Base-by-base conservation (phyloP, 1,139 yeast genomes). In the Magnusiomyces tetraspermus region DNA sequence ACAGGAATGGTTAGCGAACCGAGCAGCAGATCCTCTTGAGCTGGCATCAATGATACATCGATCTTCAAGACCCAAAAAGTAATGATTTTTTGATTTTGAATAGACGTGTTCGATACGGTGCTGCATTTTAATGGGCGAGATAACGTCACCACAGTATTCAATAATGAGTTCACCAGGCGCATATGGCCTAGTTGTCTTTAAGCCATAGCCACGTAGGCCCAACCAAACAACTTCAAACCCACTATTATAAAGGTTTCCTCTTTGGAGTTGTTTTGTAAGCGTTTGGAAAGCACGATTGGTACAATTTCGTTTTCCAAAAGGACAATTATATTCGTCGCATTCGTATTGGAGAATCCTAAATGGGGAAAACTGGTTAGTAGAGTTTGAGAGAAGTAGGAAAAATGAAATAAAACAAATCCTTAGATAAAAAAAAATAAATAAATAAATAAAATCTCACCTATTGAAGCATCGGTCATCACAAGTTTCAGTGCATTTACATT, bases 111-210 rank as follows among this genome's bases (percentile, higher is more conserved):
- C 54, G 52, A 69, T 59, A 17, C 74, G 60, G 4, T 61, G 54
- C 42, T 63, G 63, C 63, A 70, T 64, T 55, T 67, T 71, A 1
- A 59, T 58, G 11, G 63, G 63, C 40, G 67, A 65, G 24, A 73
- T 69, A 3, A 73, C 70, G 46, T 72, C 76, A 10, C 77, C 77
- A 1, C 75, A 71, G 56, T 72, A 73, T 55, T 73, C 76, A n/a
- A 72, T 61, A 43, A 73, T 69, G 13, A 73, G 60, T n/a, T 69
- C 67, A 1, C 69, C 68, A 0, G 72, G 66, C 5, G 59, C 58
- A 51, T 67, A 73, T 0, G 64, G 54, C 28, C 75, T 60, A 0
- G 67, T 62, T 1, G 76, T 67, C 4, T 69, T 53, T 8, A 73
- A 59, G 0, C 76, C 76, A 46, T 61, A 62, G 1, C 76, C 76